These are phyloP conservation scores for Hortiboletus campestris DNA, from an alignment of 768 basidiomycete species.

Conservation along the genomic window DNA sequence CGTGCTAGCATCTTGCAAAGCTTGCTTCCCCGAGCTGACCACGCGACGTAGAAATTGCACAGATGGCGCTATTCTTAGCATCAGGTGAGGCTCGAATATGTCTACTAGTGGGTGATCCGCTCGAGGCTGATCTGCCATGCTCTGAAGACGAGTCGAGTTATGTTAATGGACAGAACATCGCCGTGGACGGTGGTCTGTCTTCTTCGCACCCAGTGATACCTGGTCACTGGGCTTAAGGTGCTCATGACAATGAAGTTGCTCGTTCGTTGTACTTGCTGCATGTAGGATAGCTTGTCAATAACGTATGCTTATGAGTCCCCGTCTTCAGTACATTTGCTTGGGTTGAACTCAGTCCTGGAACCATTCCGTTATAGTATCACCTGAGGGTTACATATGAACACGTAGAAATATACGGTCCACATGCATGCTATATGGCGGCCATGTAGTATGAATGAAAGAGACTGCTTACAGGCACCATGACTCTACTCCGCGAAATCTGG, in stretches of 20 bases:
- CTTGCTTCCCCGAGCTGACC: constrained; percentile 11
- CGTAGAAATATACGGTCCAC: background rate
- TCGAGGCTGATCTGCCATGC: constrained; percentile 8
- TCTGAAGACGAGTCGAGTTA: constrained; percentile 81
- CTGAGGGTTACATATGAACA: too few relatives aligned
- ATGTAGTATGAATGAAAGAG: background rate
- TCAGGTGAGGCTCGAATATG: constrained; percentile 54
- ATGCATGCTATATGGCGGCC: background rate
- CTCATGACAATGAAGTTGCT: background rate
- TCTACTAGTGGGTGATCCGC: background rate
- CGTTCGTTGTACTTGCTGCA: background rate
- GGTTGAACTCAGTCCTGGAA: background rate
- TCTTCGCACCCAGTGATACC: constrained; percentile 77
- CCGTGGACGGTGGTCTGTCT: constrained; percentile 84
- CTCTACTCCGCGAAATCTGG: constrained; percentile 22
- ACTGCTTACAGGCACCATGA: background rate
- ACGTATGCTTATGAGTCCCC: too few relatives aligned
- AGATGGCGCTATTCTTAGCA: constrained; percentile 81
- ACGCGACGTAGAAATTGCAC: constrained; percentile 70
- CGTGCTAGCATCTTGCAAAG: constrained; percentile 9
- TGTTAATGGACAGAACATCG: constrained; percentile 85
- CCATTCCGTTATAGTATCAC: too few relatives aligned
- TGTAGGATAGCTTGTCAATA: background rate
- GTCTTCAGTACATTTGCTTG: too few relatives aligned
- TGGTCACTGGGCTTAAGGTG: constrained; percentile 61